Base-by-base conservation (phyloP, 352 stramenopile species). In the Phytophthora crassamura region DNA sequence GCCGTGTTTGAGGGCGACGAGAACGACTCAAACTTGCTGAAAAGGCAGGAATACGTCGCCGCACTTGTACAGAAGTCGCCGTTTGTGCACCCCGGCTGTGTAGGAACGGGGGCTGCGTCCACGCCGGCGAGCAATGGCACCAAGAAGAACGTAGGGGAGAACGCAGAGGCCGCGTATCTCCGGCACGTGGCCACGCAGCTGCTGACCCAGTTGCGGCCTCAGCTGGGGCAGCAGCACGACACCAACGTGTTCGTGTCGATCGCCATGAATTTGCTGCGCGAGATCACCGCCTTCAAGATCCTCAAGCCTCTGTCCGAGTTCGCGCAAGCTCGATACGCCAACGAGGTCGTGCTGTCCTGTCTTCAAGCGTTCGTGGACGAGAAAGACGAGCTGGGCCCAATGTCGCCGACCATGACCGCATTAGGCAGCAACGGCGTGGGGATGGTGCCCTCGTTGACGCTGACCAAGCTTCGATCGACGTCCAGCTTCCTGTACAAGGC, bases 231-330 rank as follows among this genome's bases (percentile, higher is more conserved):
- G 22, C 72, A 86, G 57, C 73, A 76, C 46, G 68, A 79, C 41
- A 67, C 71, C 9, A 91, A 87, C 41, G 35, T 90, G 7, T 90
- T 90, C 32, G 80, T 88, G 30, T 90, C 84, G 7, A 82, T 93
- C 33, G 78, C 75, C 15, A 72, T 83, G 60, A 85, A 86, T 59
- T 72, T 93, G 9, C 59, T 91, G 49, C 81, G 83, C 41, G 85
- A 93, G 65, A 46, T 78, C 28, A 62, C 78, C 5, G 72, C 74
- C 30, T 91, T 91, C 69, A 86, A 88, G 53, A 77, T 79, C 16
- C 69, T 93, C 38, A 80, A 88, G 65, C 85, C 82, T 14, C 49
- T 93, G 41, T 76, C 82, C 14, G 82, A 91, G 56, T 93, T 91
- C 58, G 69, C 78, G 22, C 81, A 88, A 53, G 78, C 82, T 28